Evolutionary conservation across 202 grass and related monocot genomes (phyloP), one percentile per base, ranked within the genome.

Genomic region (Brachypodium distachyon): DNA sequence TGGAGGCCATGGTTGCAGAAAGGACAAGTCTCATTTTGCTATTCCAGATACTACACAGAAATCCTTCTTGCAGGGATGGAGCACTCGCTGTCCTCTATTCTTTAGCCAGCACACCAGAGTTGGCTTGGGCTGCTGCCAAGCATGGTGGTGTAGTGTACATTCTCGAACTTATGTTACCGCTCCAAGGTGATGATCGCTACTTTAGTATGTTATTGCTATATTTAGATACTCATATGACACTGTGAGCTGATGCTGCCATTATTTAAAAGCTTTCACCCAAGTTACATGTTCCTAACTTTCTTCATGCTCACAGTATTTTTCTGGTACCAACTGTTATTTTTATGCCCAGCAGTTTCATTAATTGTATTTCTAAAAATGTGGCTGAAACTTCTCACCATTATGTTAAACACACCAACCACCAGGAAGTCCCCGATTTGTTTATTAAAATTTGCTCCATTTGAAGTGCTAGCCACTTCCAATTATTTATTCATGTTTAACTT

Each of bases 1-100:
- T 95, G 59, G 96, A 99, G 57, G 96, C 96, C 44, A 99, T 99
- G 96, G 91, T 99, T 76, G 96, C 91, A 84, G 96, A 99, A 88
- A 90, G 96, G 77, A 85, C 83, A 5, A 96, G 87, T 58, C 81
- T 92, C 63, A 99, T 99, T 84, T 83, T 99, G 81, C 71, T 99
- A 68, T 90, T 99, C 79, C 96, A 99, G 84, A 86, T 99, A 78
- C 81, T 99, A 31, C 96, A 99, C 77, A 77, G 81, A 46, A 95
- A 90, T 77, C 92, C 87, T 76, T 61, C 77, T 77, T 99, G 89
- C 83, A 88, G 96, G 76, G 92, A 92, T 10, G 96, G 92, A 46
- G 89, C 91, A 44, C 96, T 99, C 83, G 81, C 75, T 67, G 96
- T 99, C 62, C 87, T 99, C 34, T 99, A 99, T 92, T 90, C 96